Percentiles rank a stretch among this genome's conserved stretches.
Conservation (phyloP, 2,329 filamentous ascomycete species). For the Pestalotiopsis sp. region DNA sequence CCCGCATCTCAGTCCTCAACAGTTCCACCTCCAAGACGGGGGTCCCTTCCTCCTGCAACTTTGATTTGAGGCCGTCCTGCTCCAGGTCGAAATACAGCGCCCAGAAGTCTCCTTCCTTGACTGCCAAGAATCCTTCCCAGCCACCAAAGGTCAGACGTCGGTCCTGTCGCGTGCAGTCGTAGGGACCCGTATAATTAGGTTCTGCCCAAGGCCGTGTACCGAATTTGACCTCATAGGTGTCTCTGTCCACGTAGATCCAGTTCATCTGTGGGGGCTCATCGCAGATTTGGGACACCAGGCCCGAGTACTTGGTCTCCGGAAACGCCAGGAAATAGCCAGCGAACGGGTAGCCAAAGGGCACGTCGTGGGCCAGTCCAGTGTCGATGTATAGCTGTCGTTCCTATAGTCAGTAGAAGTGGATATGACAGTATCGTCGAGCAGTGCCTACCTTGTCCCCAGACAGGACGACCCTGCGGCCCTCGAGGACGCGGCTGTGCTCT, state of each 20-base stretch:
- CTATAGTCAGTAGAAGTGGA: background rate
- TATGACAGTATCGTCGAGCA: background rate
- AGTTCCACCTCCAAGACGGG: conserved; percentile 56
- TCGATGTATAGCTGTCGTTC: conserved; percentile 45
- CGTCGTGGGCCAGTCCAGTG: conserved; percentile 36
- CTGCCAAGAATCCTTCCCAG: conserved; percentile 51
- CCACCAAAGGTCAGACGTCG: conserved; percentile 46
- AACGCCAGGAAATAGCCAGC: conserved; percentile 58
- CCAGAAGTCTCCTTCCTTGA: conserved; percentile 46
- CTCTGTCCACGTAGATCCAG: conserved; percentile 47
- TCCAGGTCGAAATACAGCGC: conserved; percentile 47
- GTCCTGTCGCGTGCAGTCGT: conserved; percentile 51
- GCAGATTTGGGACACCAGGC: conserved; percentile 47
- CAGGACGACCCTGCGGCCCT: conserved; percentile 45
- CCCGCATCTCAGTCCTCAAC: conserved; percentile 46
- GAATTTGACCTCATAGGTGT: conserved; percentile 45
- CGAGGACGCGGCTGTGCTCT: conserved; percentile 40
- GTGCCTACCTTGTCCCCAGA: conserved; percentile 39
- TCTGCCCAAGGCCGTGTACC: conserved; percentile 42
- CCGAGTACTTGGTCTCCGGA: conserved; percentile 44
- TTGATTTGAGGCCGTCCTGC: conserved; percentile 41
- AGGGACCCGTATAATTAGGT: conserved; percentile 43
- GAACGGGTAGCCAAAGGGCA: conserved; percentile 46
- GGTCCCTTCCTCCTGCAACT: conserved; percentile 40
- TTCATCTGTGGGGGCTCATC: conserved; percentile 49